These are phyloP conservation scores for Cytospora leucostoma DNA, from an alignment of 2,329 filamentous ascomycete species.

Conservation along the genomic window DNA sequence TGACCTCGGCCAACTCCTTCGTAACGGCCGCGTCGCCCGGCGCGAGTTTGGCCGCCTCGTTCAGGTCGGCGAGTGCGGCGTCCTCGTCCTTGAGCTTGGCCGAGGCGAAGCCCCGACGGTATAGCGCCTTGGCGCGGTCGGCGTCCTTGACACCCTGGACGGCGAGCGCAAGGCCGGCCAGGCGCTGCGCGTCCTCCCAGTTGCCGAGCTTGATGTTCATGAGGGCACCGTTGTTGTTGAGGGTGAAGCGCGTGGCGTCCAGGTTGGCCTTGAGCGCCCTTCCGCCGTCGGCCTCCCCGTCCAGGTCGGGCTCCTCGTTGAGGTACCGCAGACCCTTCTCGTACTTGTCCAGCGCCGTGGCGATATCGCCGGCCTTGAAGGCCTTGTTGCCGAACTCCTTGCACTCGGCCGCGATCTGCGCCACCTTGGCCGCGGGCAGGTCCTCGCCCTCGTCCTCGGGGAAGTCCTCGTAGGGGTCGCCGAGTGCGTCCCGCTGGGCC, in stretches of 20 bases:
- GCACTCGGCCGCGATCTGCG: constrained; percentile 79
- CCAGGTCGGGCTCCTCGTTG: constrained; percentile 77
- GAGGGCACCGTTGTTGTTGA: constrained; percentile 87
- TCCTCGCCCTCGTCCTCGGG: constrained; percentile 73
- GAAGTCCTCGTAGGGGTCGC: constrained; percentile 93
- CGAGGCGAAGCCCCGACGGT: constrained; percentile 76
- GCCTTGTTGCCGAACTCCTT: constrained; percentile 92
- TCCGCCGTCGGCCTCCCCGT: constrained; percentile 39
- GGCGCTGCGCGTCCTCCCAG: constrained; percentile 69
- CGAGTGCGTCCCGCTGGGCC: constrained; percentile 75
- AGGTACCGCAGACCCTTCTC: constrained; percentile 89
- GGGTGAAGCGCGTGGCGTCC: constrained; percentile 73
- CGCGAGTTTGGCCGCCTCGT: constrained; percentile 72
- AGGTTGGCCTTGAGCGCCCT: constrained; percentile 70
- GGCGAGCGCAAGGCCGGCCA: constrained; percentile 72
- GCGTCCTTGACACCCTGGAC: constrained; percentile 66
- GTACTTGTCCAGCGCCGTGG: constrained; percentile 83
- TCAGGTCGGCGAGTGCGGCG: constrained; percentile 71
- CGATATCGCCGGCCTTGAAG: constrained; percentile 77
- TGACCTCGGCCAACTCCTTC: constrained; percentile 75
- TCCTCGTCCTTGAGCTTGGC: constrained; percentile 83
- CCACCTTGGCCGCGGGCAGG: constrained; percentile 49
- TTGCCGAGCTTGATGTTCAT: constrained; percentile 78
- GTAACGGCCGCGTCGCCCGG: constrained; percentile 74
- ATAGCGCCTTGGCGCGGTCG: constrained; percentile 88